phyloP scores from a whole-genome alignment of 768 basidiomycete species.

The Naganishia onofrii region DNA sequence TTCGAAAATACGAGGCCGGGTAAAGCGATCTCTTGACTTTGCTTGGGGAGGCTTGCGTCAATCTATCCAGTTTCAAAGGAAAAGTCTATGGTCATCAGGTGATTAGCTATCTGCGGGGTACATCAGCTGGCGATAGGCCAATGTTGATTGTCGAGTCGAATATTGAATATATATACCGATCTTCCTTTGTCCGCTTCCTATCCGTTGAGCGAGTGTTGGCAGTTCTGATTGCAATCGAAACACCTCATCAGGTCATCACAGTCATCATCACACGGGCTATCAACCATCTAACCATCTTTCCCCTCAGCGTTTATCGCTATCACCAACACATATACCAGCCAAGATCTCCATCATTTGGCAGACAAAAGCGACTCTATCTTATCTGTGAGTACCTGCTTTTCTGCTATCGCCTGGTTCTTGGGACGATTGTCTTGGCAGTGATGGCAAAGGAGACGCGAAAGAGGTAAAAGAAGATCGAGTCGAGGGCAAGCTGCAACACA shows the following conservation, averaged over 20 bases:
- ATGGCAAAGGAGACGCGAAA: neutral
- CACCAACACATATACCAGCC: neutral
- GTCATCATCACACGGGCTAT: neutral
- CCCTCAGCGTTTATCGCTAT: conserved; percentile 1
- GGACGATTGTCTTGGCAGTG: neutral
- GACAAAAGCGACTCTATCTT: conserved; percentile 10
- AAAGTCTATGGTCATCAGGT: neutral
- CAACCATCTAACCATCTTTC: too few relatives aligned
- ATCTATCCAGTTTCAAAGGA: neutral
- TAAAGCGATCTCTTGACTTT: neutral
- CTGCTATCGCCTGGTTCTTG: neutral
- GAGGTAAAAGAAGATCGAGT: too few relatives aligned
- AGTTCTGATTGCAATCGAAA: neutral
- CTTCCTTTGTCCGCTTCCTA: neutral
- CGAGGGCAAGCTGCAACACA: too few relatives aligned
- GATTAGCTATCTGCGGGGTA: neutral
- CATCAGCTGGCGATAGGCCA: conserved; percentile 3
- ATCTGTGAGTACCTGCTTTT: conserved; percentile 14
- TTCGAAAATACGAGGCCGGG: neutral
- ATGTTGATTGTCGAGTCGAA: neutral
- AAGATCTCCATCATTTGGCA: neutral
- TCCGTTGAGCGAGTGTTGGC: neutral
- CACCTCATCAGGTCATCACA: neutral
- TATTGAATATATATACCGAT: neutral
- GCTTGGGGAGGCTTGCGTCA: neutral